Base-by-base conservation (phyloP, 305 asterid species). In the Ilex paraguariensis region DNA sequence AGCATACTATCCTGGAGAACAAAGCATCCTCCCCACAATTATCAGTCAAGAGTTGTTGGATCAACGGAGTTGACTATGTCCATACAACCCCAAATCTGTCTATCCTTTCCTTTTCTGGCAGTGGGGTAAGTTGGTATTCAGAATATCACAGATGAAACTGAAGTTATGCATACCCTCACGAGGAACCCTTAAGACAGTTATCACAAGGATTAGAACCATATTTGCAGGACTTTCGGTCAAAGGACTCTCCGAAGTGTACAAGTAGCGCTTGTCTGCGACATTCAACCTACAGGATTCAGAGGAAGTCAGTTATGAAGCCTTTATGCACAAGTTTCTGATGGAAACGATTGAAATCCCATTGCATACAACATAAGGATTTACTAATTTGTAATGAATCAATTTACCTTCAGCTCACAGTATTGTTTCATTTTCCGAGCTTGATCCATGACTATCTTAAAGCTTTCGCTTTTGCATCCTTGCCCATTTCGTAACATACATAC, bases 401-500 rank as follows among this genome's bases (percentile, higher is more conserved):
- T 49, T 73, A 87, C 97, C 98, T 90, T 83, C 31, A 84, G 89
- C 73, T 87, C 97, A 72, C 95, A 89, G 59, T 92, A 92, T 32
- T 64, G 72, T 68, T 92, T 95, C 98, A 90, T 92, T 81, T 85
- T 85, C 31, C 86, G 84, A 71, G 94, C 96, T 81, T 85, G 96
- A 46, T 83, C 94, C 96, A 92, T 89, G 73, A 90, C 90, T 70
- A 65, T 55, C 74, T 90, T 92, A 80, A 92, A 84, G 79, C 86
- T 85, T 58, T 74, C 90, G 0, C 72, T 73, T 87, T 71, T 85
- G 63, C 74, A 80, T 56, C 82, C 63, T 60, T 80, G 81, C 52
- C 96, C 96, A 61, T 83, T 90, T 79, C 97, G 82, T 75, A 92
- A 83, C 98, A 92, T 85, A 75, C 97, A 89, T 32, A 89, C 96